Conservation (phyloP, 129 eudicot species). For the Centella asiatica region DNA sequence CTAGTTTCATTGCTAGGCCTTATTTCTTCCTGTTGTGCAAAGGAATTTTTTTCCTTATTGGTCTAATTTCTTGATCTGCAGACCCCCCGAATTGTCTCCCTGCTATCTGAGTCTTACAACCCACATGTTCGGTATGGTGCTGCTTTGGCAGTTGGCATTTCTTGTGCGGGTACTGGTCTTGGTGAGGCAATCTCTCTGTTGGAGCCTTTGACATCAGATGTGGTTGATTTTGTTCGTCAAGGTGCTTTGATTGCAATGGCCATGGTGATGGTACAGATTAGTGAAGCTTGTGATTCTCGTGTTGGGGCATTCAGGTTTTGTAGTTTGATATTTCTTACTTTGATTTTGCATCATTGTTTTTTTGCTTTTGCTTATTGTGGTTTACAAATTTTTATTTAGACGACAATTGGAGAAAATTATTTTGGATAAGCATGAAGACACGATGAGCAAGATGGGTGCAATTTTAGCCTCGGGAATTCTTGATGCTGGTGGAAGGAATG, state of each 20-base stretch:
- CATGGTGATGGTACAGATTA: constrained; percentile 97
- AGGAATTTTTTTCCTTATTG: no score
- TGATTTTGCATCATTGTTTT: not conserved
- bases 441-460: constrained; percentile 99
- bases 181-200: constrained; percentile 95
- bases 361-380: not conserved
- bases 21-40: not conserved
- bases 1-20: no score
- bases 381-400: constrained; percentile 22
- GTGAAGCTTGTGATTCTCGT: constrained; percentile 96
- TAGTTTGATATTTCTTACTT: not conserved
- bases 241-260: constrained; percentile 99
- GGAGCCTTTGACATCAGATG: constrained; percentile 95
- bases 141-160: constrained; percentile 94
- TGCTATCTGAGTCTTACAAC: constrained; percentile 86
- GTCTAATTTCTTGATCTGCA: constrained; percentile 23
- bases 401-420: constrained; percentile 90
- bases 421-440: constrained; percentile 95
- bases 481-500: constrained; percentile 98
- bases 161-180: constrained; percentile 95
- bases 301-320: constrained; percentile 87
- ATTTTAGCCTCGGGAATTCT: constrained; percentile 94
- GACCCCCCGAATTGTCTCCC: constrained; percentile 82
- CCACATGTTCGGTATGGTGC: constrained; percentile 98
- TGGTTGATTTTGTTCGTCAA: constrained; percentile 95